Base-by-base conservation (phyloP, 805 yeast species). In the Teunomyces cretensis region DNA sequence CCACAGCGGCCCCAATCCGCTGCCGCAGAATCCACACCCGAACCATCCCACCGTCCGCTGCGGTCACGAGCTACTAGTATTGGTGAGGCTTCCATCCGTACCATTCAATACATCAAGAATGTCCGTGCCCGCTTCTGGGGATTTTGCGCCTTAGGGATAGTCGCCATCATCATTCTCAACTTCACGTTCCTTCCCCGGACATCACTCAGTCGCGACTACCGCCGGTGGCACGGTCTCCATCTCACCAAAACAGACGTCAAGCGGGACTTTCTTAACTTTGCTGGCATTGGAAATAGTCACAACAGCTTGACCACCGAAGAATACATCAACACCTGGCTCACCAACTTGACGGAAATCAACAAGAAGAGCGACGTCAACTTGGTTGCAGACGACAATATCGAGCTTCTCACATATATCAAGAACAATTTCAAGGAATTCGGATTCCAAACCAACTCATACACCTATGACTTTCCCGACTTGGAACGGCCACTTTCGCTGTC, bases 171-270 rank as follows among this genome's bases (percentile, higher is more conserved):
- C 12, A 70, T 78, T 2, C 81, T 86, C 58, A 79, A 86, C 33
- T 68, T 88, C 41, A 79, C 84, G 0, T 90, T 90, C 60, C 70
- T 89, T 12, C 97, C 96, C 1, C 65, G 96, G 46, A 88, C 97
- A 1, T 87, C 96, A 2, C 68, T 88, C 14, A 80, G 86, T 41
- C 70, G 96, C 51, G 97, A 91, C 62, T 80, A 86, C 55, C 76
- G 92, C 54, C 68, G 96, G 41, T 62, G 88, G 51, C 88, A 88
- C 63, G 82, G 84, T 27, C 75, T 81, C 30, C 76, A 70, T 43
- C 59, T 88, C 40, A 83, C 96, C 2, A 75, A 74, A 44, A 75
- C 81, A 8, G 97, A 90, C 50, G 74, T 86, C 26, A 82, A 86
- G 52, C 71, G 96, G 28, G 62, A 80, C 14, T 83, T 76, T 51